Conservation (phyloP, 2,329 filamentous ascomycete genomes). For the Alternaria metachromatica region DNA sequence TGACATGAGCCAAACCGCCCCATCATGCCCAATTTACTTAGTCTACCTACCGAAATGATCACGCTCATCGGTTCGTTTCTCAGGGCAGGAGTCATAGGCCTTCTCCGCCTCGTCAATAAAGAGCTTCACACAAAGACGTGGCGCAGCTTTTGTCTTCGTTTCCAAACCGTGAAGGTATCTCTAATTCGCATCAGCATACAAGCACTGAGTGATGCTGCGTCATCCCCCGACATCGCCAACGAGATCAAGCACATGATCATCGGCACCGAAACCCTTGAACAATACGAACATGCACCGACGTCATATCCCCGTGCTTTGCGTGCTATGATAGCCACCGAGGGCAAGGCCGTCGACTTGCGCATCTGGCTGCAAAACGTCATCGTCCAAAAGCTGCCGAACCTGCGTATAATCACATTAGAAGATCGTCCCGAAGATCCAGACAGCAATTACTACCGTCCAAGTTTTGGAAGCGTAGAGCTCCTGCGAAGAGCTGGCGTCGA, state of each 20-base stretch:
- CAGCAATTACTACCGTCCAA: not conserved
- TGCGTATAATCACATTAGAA: not conserved
- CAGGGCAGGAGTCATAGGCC: not conserved
- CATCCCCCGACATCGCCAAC: not conserved
- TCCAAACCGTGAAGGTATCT: not conserved
- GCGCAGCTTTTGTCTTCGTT: accelerated
- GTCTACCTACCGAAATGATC: not conserved
- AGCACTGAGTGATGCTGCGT: not conserved
- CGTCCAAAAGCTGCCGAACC: not conserved
- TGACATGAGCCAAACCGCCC: not conserved
- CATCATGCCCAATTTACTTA: not conserved
- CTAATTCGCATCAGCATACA: not conserved
- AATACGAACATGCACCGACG: not conserved
- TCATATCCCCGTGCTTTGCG: not conserved
- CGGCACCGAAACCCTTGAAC: not conserved
- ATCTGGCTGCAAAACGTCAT: not conserved
- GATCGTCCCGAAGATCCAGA: not conserved
- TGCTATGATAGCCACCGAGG: not conserved
- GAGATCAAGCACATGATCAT: not conserved
- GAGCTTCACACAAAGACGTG: not conserved
- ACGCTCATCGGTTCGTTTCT: not conserved
- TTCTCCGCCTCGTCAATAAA: not conserved
- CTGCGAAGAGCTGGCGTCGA: not conserved
- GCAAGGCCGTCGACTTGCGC: not conserved
- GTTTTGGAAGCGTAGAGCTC: not conserved